phyloP scores from a whole-genome alignment of 1,284 basidiomycete genomes.

The Kalmanozyma brasiliensis region DNA sequence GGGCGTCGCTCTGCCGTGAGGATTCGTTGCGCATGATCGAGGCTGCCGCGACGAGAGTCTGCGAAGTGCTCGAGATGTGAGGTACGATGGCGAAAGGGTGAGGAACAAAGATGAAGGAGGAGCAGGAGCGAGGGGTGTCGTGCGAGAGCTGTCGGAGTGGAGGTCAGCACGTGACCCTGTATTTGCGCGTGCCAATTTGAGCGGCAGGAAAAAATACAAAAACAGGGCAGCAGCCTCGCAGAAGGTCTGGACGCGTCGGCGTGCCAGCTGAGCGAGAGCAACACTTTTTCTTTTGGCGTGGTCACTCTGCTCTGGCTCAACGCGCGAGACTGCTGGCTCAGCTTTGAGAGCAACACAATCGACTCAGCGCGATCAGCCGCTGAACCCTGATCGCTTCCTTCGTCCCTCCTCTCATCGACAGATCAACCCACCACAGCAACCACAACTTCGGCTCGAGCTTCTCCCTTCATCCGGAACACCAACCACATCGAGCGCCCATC shows the following conservation, averaged over 20 bases:
- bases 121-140: constrained; percentile 5
- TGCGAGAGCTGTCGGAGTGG: constrained; percentile 22
- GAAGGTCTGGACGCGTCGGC: constrained; percentile 16
- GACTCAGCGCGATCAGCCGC: background rate
- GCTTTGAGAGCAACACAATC: background rate
- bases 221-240: background rate
- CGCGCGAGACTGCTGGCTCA: too few relatives aligned
- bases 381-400: constrained; percentile 9
- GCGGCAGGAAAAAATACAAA: background rate
- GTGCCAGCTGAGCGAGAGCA: background rate
- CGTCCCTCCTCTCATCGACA: background rate
- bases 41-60: too few relatives aligned
- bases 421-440: background rate
- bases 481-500: too few relatives aligned
- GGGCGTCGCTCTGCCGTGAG: background rate
- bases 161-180: constrained; percentile 26
- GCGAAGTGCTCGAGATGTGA: background rate
- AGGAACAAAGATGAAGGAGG: constrained; percentile 1
- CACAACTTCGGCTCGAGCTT: background rate
- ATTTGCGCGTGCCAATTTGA: constrained; percentile 10
- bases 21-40: too few relatives aligned
- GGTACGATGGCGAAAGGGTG: background rate
- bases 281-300: constrained; percentile 7
- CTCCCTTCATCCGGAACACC: background rate
- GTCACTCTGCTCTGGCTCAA: too few relatives aligned